Evolutionary conservation across 495 filamentous ascomycete genomes (phyloP).

Genomic region (Cercophora scortea): DNA sequence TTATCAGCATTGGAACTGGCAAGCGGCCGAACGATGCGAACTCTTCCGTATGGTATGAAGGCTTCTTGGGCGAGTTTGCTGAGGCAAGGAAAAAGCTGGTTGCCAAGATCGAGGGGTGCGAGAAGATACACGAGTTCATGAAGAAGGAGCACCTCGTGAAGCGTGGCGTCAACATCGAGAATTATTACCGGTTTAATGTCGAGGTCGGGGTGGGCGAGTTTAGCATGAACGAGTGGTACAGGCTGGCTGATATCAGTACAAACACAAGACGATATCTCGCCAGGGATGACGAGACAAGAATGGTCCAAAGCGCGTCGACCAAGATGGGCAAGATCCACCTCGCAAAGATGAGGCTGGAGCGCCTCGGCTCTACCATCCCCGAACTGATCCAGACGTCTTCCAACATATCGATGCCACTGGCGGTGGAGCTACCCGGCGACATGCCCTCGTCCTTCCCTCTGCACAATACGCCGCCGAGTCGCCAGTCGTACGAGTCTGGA

Average conservation of each 20-base stretch:
- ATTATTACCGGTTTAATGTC: slow-evolving; percentile 96
- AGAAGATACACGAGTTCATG: slow-evolving; percentile 83
- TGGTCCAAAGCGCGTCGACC: slow-evolving; percentile 66
- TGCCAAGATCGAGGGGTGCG: slow-evolving; percentile 88
- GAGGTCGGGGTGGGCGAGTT: slow-evolving; percentile 97
- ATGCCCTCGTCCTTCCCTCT: slow-evolving; percentile 24
- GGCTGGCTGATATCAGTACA: slow-evolving; percentile 86
- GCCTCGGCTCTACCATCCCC: slow-evolving; percentile 15
- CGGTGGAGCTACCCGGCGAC: slow-evolving; percentile 42
- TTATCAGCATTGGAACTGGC: slow-evolving; percentile 87
- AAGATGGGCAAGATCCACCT: slow-evolving; percentile 79
- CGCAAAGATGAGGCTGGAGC: slow-evolving; percentile 43
- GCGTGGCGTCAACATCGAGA: slow-evolving; percentile 73
- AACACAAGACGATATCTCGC: slow-evolving; percentile 79
- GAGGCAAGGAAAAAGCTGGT: slow-evolving; percentile 81
- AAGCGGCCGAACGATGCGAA: slow-evolving; percentile 70
- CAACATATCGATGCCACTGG: slow-evolving; percentile 31
- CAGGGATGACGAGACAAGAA: slow-evolving; percentile 61
- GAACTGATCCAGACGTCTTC: slow-evolving; percentile 22
- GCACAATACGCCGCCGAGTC: slow-evolving; percentile 25
- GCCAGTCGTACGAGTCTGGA: slow-evolving; percentile 42
- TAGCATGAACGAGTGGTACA: slow-evolving; percentile 97
- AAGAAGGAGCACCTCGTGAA: slow-evolving; percentile 63
- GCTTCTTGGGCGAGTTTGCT: slow-evolving; percentile 83
- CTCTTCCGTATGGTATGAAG: slow-evolving; percentile 82